Evolutionary conservation across 441 rosid genomes (phyloP), one percentile per base, ranked within the genome.

Genomic region (Capsella rubella): DNA sequence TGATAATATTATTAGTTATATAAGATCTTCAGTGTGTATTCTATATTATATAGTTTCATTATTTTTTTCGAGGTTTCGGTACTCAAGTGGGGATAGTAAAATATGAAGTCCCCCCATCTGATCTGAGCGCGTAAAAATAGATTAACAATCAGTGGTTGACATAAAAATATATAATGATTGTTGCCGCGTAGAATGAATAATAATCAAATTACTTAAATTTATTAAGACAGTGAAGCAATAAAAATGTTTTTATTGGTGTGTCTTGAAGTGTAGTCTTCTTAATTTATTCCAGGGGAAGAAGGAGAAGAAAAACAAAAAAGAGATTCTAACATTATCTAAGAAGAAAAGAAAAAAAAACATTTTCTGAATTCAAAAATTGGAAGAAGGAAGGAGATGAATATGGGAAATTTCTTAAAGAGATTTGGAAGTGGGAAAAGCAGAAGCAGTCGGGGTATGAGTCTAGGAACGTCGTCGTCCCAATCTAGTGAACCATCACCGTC

Each of bases 391-490:
- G 54, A 61, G 53, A 76, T 76, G 79, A 37, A 53, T 6, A 63
- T 29, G 73, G 74, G 69, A 51, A 77, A 71, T 43, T 64, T 65
- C 50, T 32, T 77, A n/a, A n/a, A 18, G 56, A 77, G 31, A 35
- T 25, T 71, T 2, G 80, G 73, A 65, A 64, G 66, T 55, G 75
- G 75, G 2, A 76, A 64, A 47, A 45, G 56, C 51, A 64, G n/a
- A 59, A 77, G 49, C 67, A 58, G 60, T 68, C 14, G 15, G 62
- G 54, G 69, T 43, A 42, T 28, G 39, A 62, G 27, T 4, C 1
- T 43, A 6, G 67, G 52, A 66, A 52, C 57, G 15, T 9, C 72
- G 28, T 57, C 73, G 55, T 58, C 76, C 32, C n/a, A 8, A 9
- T 11, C 68, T 27, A n/a, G 45, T 15, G 59, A 45, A 34, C 60